Evolutionary conservation across 1,284 basidiomycete genomes (phyloP), one percentile per base, ranked within the genome.

Genomic region (Ustilago crameri): DNA sequence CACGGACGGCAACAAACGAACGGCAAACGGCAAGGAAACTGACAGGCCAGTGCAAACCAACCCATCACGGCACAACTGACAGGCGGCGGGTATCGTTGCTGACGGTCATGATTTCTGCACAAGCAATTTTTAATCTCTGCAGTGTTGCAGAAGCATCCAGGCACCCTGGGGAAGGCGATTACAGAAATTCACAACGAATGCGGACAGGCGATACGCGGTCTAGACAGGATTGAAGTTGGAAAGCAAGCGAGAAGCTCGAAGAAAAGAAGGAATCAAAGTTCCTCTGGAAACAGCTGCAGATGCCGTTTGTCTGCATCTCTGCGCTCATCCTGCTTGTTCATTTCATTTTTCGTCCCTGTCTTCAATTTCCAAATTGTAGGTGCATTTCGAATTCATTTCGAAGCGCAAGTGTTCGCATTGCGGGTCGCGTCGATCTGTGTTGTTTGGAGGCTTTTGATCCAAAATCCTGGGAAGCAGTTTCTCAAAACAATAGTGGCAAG

Each of bases 251-350:
- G 37, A 23, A 32, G n/a, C 15, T 9, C n/a, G 23, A 41, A 49
- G 32, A 38, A 42, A 49, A 49, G 49, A 32, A 51, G 22, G 41
- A 43, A 32, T 24, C 3, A 35, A 51, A 51, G n/a, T 32, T 50
- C 8, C 17, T 50, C 34, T n/a, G 40, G 37, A 24, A 22, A 42
- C 4, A 3, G 22, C 41, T 23, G 51, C 51, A 53, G 51, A 45
- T 53, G 51, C 51, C 51, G 51, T 52, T 26, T 35, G 1, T 18
- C 41, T 42, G 41, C 41, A 42, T 12, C 17, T 23, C 41, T 52
- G 30, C 51, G 30, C 40, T 44, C 30, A 52, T 52, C 51, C 24
- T 37, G 51, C 51, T 42, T 44, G 10, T 30, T 8, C 20, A 27
- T 9, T 40, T 30, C 3, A 4, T 5, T 41, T 41, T 27, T 40